Evolutionary conservation across 1,284 basidiomycete species (phyloP).

Genomic region (Heliocybe sulcata): DNA sequence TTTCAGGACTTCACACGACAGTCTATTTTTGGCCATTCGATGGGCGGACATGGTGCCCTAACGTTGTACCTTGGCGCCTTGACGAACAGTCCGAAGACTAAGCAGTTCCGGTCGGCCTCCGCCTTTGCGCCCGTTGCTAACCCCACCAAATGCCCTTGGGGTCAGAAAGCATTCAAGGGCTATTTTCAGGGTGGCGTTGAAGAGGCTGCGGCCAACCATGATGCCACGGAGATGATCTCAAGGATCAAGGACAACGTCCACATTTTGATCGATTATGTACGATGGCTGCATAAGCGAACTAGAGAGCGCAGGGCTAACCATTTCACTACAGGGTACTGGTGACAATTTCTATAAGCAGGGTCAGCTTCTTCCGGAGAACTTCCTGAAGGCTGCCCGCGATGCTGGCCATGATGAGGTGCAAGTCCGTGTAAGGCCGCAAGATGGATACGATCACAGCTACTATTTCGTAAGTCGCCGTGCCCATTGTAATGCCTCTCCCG

Average conservation of each 20-base stretch:
- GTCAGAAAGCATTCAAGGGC: constrained; percentile 87
- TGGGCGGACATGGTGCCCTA: constrained; percentile 96
- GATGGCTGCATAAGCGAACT: too few relatives aligned
- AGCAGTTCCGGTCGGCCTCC: constrained; percentile 81
- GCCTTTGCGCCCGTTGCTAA: constrained; percentile 93
- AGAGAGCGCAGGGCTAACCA: background rate
- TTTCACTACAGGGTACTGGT: constrained; percentile 57
- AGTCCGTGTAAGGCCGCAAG: constrained; percentile 76
- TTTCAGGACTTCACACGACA: constrained; percentile 59
- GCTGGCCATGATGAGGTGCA: constrained; percentile 70
- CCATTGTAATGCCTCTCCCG: background rate
- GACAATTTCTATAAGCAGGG: constrained; percentile 85
- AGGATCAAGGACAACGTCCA: constrained; percentile 60
- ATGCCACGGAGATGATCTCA: constrained; percentile 82
- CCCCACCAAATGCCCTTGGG: constrained; percentile 86
- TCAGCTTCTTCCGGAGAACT: constrained; percentile 87
- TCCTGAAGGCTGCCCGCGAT: constrained; percentile 70
- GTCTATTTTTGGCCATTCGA: constrained; percentile 81
- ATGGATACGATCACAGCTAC: constrained; percentile 92
- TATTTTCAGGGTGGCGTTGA: constrained; percentile 78
- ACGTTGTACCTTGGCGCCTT: constrained; percentile 79
- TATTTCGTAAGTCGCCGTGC: constrained; percentile 66
- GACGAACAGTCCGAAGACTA: constrained; percentile 30
- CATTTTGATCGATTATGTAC: constrained; percentile 80
- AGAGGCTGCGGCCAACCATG: constrained; percentile 72